Evolutionary conservation across 1,284 basidiomycete species (phyloP).

Genomic region (Trametes polyzona): DNA sequence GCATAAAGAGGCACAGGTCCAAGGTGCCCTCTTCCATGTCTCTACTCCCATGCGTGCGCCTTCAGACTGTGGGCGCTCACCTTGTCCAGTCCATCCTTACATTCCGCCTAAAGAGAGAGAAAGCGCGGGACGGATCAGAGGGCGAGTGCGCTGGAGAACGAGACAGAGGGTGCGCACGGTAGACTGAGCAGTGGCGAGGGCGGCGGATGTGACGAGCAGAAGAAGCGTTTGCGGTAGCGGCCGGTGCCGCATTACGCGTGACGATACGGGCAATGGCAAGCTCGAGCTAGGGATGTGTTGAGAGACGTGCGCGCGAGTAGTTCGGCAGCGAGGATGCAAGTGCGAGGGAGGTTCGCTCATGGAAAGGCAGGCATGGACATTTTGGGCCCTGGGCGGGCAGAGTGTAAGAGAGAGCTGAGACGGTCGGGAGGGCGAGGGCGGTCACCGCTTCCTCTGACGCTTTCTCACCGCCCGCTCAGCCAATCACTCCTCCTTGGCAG

Average conservation of each 20-base stretch:
- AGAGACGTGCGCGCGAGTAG: background rate
- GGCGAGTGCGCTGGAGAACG: background rate
- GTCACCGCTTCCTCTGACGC: background rate
- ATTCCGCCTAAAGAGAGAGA: background rate
- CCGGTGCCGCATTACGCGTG: conserved; percentile 17
- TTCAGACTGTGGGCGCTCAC: too few species aligned
- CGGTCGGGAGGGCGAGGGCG: background rate
- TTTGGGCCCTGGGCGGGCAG: background rate
- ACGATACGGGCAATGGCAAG: background rate
- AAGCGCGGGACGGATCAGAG: background rate
- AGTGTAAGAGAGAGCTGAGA: too few species aligned
- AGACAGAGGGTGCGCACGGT: conserved; percentile 13
- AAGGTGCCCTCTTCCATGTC: too few species aligned
- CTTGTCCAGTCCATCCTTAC: conserved; percentile 16
- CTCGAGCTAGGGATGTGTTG: background rate
- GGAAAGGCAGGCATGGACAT: background rate
- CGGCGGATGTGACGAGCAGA: conserved; percentile 12
- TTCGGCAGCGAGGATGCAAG: background rate
- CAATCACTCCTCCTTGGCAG: conserved; percentile 11
- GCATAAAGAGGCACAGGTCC: too few species aligned
- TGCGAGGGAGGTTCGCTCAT: background rate
- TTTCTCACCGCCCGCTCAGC: conserved; percentile 3
- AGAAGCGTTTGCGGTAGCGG: conserved; percentile 7
- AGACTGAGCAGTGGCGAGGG: conserved; percentile 10
- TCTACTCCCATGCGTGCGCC: too few species aligned